Conservation (phyloP, 2,329 filamentous ascomycete genomes). For the Decorospora gaudefroyi region DNA sequence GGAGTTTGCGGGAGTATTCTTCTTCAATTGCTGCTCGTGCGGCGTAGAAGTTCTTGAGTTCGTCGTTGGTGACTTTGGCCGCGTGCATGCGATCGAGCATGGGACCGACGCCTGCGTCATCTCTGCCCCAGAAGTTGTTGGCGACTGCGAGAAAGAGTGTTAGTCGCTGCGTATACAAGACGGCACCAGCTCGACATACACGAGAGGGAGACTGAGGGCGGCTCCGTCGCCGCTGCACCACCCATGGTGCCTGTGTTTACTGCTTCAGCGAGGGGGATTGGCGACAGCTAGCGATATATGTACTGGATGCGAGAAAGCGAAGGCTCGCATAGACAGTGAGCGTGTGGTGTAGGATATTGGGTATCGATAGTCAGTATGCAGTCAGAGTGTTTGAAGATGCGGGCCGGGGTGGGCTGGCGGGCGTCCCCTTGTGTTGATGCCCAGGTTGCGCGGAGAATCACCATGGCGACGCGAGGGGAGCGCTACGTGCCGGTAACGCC, state of each 20-base stretch:
- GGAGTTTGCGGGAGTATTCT: conserved; percentile 88
- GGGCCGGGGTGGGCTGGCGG: conserved; percentile 25
- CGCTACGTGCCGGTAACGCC: conserved; percentile 31
- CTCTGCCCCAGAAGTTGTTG: conserved; percentile 99
- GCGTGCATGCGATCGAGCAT: conserved; percentile 92
- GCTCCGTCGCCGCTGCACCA: conserved; percentile 61
- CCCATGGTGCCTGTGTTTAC: conserved; percentile 58
- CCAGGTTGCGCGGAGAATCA: conserved; percentile 21
- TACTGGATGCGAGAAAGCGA: conserved; percentile 23
- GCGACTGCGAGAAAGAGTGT: conserved; percentile 66
- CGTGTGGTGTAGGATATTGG: conserved; percentile 27
- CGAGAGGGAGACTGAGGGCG: conserved; percentile 68
- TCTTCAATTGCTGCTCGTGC: conserved; percentile 94
- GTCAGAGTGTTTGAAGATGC: conserved; percentile 30
- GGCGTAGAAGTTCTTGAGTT: conserved; percentile 87
- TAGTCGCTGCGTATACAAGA: conserved; percentile 28
- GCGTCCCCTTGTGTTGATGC: conserved; percentile 27
- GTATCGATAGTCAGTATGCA: conserved; percentile 20
- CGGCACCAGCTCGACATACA: conserved; percentile 55
- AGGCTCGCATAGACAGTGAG: conserved; percentile 20
- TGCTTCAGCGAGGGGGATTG: conserved; percentile 25
- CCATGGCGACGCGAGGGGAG: conserved; percentile 33
- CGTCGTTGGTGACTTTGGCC: conserved; percentile 87
- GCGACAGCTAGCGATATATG: conserved; percentile 15
- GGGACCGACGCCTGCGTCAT: conserved; percentile 91